Conservation (phyloP, 768 basidiomycete genomes). For the Leccinum ochraceum region DNA sequence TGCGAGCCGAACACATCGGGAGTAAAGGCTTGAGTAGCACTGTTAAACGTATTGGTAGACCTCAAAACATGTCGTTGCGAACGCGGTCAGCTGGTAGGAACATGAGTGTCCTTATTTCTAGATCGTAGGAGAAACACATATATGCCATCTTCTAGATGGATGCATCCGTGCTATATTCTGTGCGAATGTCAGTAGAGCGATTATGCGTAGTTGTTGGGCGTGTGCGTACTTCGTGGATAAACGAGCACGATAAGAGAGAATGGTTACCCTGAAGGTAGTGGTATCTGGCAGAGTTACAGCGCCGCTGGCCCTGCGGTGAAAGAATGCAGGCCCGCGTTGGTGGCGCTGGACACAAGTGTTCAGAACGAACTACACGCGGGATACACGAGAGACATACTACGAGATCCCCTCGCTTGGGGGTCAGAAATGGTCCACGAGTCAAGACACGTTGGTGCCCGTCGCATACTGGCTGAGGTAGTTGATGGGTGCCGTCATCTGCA, state of each 20-base stretch:
- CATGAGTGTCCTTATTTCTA: conserved; percentile 56
- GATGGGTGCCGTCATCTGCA: conserved; percentile 44
- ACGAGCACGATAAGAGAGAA: conserved; percentile 51
- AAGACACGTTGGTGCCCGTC: conserved; percentile 48
- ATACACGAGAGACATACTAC: conserved; percentile 47
- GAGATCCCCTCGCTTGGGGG: conserved; percentile 58
- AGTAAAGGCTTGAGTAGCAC: conserved; percentile 51
- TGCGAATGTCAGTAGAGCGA: not conserved
- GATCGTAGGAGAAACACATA: conserved; percentile 31
- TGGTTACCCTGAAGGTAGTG: conserved; percentile 47
- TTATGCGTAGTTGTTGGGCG: not conserved
- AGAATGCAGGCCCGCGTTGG: conserved; percentile 43
- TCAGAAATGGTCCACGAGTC: conserved; percentile 54
- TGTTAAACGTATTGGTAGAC: conserved; percentile 45
- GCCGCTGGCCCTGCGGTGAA: conserved; percentile 50
- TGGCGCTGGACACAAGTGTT: conserved; percentile 41
- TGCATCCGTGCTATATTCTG: conserved; percentile 55
- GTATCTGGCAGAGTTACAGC: conserved; percentile 47
- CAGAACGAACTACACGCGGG: not conserved
- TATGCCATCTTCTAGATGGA: conserved; percentile 45
- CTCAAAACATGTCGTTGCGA: conserved; percentile 66
- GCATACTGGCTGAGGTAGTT: conserved; percentile 45
- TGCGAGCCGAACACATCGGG: conserved; percentile 52
- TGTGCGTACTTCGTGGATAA: conserved; percentile 55
- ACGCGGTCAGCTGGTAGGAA: conserved; percentile 29